Conservation (phyloP, 108 stramenopile species). For the Conticribra weissflogii region DNA sequence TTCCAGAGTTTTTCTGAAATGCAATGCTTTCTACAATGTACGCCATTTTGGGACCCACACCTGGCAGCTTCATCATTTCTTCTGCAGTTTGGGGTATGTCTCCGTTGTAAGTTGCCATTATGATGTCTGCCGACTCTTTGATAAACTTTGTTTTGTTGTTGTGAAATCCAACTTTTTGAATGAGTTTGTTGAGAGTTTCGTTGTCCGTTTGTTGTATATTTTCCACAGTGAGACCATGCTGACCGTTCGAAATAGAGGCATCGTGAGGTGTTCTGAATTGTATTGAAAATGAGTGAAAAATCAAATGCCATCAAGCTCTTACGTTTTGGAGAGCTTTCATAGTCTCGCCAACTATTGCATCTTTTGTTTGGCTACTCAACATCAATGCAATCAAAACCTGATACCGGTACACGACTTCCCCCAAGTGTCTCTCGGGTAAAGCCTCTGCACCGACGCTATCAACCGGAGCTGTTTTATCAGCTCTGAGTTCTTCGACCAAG, state of each 20-base stretch:
- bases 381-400: slow-evolving; percentile 86
- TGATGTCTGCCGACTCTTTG: slow-evolving; percentile 66
- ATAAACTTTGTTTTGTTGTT: slow-evolving; percentile 94
- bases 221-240: slow-evolving; percentile 64
- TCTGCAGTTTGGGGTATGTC: slow-evolving; percentile 82
- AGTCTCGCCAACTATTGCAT: slow-evolving; percentile 82
- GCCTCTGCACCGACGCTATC: slow-evolving; percentile 83
- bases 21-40: slow-evolving; percentile 84
- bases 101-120: slow-evolving; percentile 63
- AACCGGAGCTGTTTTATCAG: slow-evolving; percentile 81
- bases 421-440: slow-evolving; percentile 52
- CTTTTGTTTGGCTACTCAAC: slow-evolving; percentile 92
- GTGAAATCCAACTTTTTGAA: slow-evolving; percentile 87
- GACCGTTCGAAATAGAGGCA: background rate
- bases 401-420: slow-evolving; percentile 60
- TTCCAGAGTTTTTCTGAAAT: slow-evolving; percentile 69
- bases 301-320: background rate
- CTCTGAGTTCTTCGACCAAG: slow-evolving; percentile 79
- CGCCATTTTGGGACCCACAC: slow-evolving; percentile 94
- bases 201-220: slow-evolving; percentile 60
- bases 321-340: slow-evolving; percentile 65
- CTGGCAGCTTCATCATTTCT: slow-evolving; percentile 77
- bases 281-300: background rate
- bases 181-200: slow-evolving; percentile 64
- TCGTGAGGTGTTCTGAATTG: background rate